These are phyloP conservation scores for Nigrospora oryzae DNA, from an alignment of 2,329 filamentous ascomycete species.

Conservation along the genomic window DNA sequence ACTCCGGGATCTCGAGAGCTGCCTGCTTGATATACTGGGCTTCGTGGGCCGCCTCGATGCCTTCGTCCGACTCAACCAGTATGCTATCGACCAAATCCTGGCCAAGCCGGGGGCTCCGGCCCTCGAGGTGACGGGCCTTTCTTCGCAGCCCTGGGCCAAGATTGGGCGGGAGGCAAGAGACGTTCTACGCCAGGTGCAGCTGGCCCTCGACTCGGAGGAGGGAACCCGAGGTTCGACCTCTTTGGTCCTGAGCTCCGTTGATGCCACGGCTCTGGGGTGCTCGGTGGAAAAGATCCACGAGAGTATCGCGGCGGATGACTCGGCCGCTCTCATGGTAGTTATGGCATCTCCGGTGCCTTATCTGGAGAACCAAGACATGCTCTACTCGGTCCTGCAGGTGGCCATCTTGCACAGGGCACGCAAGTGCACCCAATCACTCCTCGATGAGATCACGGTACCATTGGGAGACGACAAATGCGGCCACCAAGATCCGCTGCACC, in stretches of 20 bases:
- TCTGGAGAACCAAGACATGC: constrained; percentile 6
- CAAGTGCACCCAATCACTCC: constrained; percentile 4
- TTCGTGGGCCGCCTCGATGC: constrained; percentile 1
- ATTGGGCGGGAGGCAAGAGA: background rate
- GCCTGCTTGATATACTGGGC: constrained; percentile 1
- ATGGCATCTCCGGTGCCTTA: constrained; percentile 4
- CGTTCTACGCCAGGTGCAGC: background rate
- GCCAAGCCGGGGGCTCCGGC: background rate
- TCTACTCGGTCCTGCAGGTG: constrained; percentile 5
- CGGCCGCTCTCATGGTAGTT: constrained; percentile 4
- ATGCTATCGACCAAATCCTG: constrained; percentile 3
- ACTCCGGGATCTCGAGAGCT: constrained; percentile 2
- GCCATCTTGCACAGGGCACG: constrained; percentile 2
- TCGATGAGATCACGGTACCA: constrained; percentile 4
- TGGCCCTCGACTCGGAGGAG: background rate
- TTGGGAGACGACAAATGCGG: constrained; percentile 1
- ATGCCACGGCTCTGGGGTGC: constrained; percentile 2
- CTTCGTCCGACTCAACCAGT: constrained; percentile 2
- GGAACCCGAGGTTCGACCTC: background rate
- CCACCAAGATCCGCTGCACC: constrained; percentile 5
- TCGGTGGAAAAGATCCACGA: constrained; percentile 1
- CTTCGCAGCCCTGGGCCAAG: background rate
- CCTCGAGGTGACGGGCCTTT: background rate
- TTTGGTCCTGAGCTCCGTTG: constrained; percentile 2
- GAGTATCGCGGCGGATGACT: constrained; percentile 3